phyloP scores from a whole-genome alignment of 1,139 yeast genomes.

The Fermentozyma sake region DNA sequence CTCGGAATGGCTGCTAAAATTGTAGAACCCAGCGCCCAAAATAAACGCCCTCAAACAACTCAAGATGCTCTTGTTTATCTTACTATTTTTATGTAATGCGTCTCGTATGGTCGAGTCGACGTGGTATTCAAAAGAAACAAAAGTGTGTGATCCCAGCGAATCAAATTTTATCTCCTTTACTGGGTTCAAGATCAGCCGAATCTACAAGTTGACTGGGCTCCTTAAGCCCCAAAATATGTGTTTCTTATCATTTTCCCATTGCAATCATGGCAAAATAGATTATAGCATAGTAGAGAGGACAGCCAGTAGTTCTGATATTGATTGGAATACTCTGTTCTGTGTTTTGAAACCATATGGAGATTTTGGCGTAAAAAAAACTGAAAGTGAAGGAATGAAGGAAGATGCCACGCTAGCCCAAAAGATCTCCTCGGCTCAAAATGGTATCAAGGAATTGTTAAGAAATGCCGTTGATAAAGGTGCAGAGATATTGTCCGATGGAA shows the following conservation, averaged over 20 bases:
- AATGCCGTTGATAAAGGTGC: conserved; percentile 19
- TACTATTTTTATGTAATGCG: too few species aligned
- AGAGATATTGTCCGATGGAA: conserved; percentile 18
- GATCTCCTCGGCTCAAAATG: background rate
- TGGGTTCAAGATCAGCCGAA: conserved; percentile 57
- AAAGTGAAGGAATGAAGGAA: conserved; percentile 1
- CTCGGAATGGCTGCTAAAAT: too few species aligned
- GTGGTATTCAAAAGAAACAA: conserved; percentile 25
- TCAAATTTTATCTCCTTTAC: conserved; percentile 41
- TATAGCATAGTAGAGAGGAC: conserved; percentile 38
- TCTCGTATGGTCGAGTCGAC: too few species aligned
- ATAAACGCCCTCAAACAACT: too few species aligned
- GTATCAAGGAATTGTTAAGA: conserved; percentile 6
- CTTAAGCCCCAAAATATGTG: conserved; percentile 38
- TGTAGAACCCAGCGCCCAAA: too few species aligned
- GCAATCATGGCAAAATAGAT: conserved; percentile 50
- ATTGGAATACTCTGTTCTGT: conserved; percentile 55
- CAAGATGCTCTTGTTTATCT: too few species aligned
- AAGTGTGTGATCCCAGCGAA: conserved; percentile 32
- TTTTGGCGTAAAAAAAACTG: conserved; percentile 4
- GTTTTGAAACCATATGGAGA: conserved; percentile 26
- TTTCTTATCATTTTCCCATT: conserved; percentile 48
- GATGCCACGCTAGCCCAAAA: too few species aligned
- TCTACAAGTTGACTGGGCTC: conserved; percentile 39
- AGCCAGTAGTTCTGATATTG: conserved; percentile 35